Base-by-base conservation (phyloP, 495 filamentous ascomycete species). In the Trichocladium antarcticum region DNA sequence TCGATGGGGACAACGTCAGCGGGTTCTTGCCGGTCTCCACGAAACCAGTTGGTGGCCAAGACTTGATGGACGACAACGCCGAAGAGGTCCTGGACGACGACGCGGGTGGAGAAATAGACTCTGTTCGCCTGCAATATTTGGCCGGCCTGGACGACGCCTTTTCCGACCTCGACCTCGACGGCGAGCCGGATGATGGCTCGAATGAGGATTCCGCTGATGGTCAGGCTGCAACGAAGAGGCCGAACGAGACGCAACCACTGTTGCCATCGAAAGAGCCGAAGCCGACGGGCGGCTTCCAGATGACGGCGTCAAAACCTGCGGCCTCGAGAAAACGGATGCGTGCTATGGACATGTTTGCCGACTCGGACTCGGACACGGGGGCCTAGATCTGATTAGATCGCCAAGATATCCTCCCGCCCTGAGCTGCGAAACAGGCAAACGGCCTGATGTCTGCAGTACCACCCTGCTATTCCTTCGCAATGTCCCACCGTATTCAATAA, bases 341-440 rank as follows among this genome's bases (percentile, higher is more conserved):
- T 53, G 89, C 89, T 4, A 87, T 87, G 58, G 89, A 96, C 60
- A 94, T 96, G 88, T 96, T 95, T 77, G 89, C 85, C 14, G 83
- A 78, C 57, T 73, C 69, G 2, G 72, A 70, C 41, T 73, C 70
- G 9, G 69, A 72, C 8, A 59, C 55, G 17, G 64, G 6, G 41
- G 11, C 42, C 31, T 54, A 21, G 41, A 45, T 31, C 54, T 44
- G 55, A 54, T 50, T 67, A 49, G 42, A 36, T 45, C 35, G 27
- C 37, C 32, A 49, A 49, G 37, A 29, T 2, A 11, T 10, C 31
- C 12, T 2, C 11, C 31, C 2, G 31, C 9, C 31, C 11, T 8
- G 31, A 14, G 31, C 31, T n/a, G n/a, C n/a, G n/a, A n/a, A n/a
- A n/a, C n/a, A n/a, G n/a, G n/a, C n/a, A n/a, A n/a, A n/a, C n/a